Evolutionary conservation across 495 filamentous ascomycete species (phyloP), one percentile per base, ranked within the genome.

Genomic region (Aspergillus asperescens): DNA sequence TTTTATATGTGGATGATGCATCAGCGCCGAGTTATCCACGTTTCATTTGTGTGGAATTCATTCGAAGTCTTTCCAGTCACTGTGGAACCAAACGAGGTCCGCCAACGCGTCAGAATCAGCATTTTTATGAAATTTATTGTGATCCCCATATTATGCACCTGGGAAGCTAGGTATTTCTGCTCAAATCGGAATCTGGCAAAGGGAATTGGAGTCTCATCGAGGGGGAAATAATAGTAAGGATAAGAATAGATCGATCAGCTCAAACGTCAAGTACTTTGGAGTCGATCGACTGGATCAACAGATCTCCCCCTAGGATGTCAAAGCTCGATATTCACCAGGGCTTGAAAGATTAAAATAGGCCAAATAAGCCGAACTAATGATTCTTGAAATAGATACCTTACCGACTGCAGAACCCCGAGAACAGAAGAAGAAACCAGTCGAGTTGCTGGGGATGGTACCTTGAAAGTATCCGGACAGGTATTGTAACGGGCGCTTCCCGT

Each of bases 61-160:
- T 47, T 53, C 16, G 15, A n/a, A 25, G 46, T 45, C 27, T 34
- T 7, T 12, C 18, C 19, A 34, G 18, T 34, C 20, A 31, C 18
- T 46, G 51, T 54, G 51, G 51, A 47, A 54, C 51, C 51, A 24
- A 28, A 47, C 45, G 20, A 47, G 51, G 27, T 40, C 51, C 18
- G 32, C 29, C 47, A 46, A 52, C 41, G 29, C 28, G 37, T 24
- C 48, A 23, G 16, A 43, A 8, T 25, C 50, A 37, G 50, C 31
- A n/a, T n/a, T n/a, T n/a, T n/a, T n/a, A n/a, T n/a, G n/a, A n/a
- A n/a, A n/a, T n/a, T n/a, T n/a, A n/a, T n/a, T n/a, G n/a, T n/a
- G n/a, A n/a, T n/a, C n/a, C n/a, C n/a, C n/a, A n/a, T n/a, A n/a
- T n/a, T n/a, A n/a, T n/a, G n/a, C n/a, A n/a, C n/a, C n/a, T n/a